Percentiles rank a stretch among this genome's conserved stretches.
Conservation (phyloP, 208 protist species). For the Leishmania guyanensis region DNA sequence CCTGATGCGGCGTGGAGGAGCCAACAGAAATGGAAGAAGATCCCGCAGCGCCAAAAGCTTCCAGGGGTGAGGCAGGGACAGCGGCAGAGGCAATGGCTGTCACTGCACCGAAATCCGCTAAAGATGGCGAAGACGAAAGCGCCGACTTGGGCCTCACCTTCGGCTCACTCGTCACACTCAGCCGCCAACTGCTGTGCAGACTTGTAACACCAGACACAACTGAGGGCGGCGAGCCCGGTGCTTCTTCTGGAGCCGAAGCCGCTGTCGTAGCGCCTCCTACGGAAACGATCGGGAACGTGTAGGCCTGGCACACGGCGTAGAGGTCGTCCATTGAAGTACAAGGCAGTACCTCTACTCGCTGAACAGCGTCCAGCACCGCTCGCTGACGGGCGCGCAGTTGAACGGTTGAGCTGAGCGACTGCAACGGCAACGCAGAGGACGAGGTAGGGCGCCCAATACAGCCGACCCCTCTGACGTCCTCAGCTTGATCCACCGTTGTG, state of each 20-base stretch:
- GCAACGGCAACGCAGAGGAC: background rate
- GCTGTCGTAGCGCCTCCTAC: background rate
- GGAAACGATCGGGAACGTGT: conserved; percentile 15
- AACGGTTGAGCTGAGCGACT: background rate
- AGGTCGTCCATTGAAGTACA: conserved; percentile 50
- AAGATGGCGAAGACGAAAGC: background rate
- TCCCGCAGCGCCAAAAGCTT: background rate
- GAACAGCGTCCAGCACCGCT: conserved; percentile 38
- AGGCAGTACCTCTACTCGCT: conserved; percentile 49
- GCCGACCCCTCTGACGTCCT: background rate
- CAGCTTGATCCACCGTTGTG: background rate
- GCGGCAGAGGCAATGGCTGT: background rate
- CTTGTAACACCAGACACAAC: background rate
- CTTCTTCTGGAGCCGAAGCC: background rate
- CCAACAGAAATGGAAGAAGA: background rate
- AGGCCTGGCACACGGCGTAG: conserved; percentile 33
- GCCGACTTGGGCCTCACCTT: background rate
- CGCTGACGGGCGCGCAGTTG: conserved; percentile 23
- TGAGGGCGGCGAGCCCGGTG: background rate
- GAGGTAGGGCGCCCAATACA: background rate
- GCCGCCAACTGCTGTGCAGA: background rate
- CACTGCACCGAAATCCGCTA: background rate
- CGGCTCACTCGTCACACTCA: background rate
- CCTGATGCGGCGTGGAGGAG: background rate
- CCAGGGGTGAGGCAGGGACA: background rate